phyloP scores from a whole-genome alignment of 2,329 filamentous ascomycete species.

The Fonsecaea erecta region DNA sequence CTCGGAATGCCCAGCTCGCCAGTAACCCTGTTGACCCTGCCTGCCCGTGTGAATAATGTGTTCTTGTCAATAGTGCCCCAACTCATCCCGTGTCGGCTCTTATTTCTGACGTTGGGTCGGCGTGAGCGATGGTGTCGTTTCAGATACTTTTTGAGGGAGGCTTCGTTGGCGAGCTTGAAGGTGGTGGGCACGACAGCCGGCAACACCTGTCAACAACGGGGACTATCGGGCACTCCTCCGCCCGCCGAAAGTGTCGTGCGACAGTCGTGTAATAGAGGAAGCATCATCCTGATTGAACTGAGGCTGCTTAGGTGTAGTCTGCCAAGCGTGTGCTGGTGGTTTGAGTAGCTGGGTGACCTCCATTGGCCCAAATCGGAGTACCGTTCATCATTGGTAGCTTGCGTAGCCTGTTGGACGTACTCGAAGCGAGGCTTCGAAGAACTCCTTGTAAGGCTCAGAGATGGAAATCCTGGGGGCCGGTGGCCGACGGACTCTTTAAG shows the following conservation, averaged over 20 bases:
- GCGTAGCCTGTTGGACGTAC: constrained; percentile 2
- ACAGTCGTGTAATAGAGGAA: not conserved
- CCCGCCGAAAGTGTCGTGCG: not conserved
- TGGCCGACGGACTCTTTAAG: constrained; percentile 14
- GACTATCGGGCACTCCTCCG: not conserved
- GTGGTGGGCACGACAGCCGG: not conserved
- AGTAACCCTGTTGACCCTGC: not conserved
- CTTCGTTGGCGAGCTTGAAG: not conserved
- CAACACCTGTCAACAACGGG: not conserved
- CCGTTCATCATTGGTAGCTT: not conserved
- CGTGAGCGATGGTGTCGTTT: not conserved
- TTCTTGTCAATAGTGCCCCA: constrained; percentile 17
- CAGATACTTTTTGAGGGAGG: not conserved
- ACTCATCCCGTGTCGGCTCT: not conserved
- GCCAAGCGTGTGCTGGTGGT: not conserved
- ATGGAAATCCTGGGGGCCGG: not conserved
- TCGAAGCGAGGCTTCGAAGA: constrained; percentile 1
- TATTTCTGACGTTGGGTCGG: not conserved
- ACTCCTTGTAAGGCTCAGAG: constrained; percentile 2
- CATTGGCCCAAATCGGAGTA: not conserved
- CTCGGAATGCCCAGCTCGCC: not conserved
- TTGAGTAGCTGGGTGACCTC: not conserved
- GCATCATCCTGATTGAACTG: not conserved
- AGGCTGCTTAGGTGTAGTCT: not conserved
- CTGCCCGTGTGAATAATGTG: constrained; percentile 21